Base-by-base conservation (phyloP, 83 land plant genomes). In the Larix sibirica region DNA sequence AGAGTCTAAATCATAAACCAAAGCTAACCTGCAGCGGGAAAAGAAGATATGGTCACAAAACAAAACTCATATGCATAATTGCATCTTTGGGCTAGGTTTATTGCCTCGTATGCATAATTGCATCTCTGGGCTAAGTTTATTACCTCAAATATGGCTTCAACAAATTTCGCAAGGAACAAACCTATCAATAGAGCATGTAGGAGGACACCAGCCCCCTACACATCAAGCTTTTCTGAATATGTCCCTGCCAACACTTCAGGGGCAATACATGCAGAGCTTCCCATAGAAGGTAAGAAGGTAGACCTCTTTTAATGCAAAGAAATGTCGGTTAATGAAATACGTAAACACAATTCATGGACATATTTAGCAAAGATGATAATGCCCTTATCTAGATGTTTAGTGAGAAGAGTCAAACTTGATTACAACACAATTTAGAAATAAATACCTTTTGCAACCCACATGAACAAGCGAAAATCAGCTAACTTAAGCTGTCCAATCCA, bases 391-490 rank as follows among this genome's bases (percentile, higher is more conserved):
- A 50, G 56, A 50, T 50, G 56, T 50, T 50, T 50, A 50, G 56
- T 50, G 56, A 50, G 56, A 50, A 50, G 13, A 10, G 13, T 50
- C 13, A 50, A 50, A 50, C 12, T 10, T 50, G 56, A 50, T 50
- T 50, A 50, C 56, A 9, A 50, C 12, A 13, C 56, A 10, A 10
- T 50, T 50, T 10, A 76, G 23, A 17, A 76, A 54, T 76, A 7
- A 20, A 59, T 84, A 93, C 95, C 95, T 81, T 85, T 77, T 42
- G 89, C 54, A 58, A 93, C 85, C 38, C 92, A 68, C 66, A 85
- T 87, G 26, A 93, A 92, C 68, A 93, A 77, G 3, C 93, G 93
- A 89, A 93, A 93, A 81, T 93, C 93, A 7, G 93, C 93, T 44
- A 93, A 86, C 83, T 93, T 93, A 78, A 93, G 66, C 77, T 87